Base-by-base conservation (phyloP, 2,329 filamentous ascomycete genomes). In the Exophiala sp. region DNA sequence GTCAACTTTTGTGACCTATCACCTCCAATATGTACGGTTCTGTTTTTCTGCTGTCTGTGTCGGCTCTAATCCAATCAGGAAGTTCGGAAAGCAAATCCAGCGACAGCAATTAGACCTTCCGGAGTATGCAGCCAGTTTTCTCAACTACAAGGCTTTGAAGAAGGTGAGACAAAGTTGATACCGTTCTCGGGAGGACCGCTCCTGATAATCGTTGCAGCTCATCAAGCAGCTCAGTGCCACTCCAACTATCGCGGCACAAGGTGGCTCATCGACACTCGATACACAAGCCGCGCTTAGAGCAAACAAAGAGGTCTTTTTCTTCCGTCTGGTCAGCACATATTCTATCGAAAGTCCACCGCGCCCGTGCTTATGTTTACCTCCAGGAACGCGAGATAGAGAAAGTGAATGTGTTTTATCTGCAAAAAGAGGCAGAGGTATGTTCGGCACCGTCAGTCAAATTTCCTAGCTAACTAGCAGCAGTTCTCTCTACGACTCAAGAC, bases 11-110 rank as follows among this genome's bases (percentile, higher is more conserved):
- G 47, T 48, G 35, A 34, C 40, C 34, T 45, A 39, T 34, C 38
- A 49, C 53, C 32, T 48, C 51, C 49, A 63, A 39, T 40, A 65
- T 65, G 63, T 65, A 63, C 51, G 47, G 45, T 44, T 33, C 43
- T 39, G 29, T 47, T 42, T 21, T 40, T n/a, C 47, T 54, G 6
- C 40, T 45, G 24, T 45, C 42, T 50, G 36, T 18, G 39, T 11
- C 36, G 34, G 34, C 20, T 52, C 52, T 60, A 54, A 62, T 53
- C 36, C 32, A 44, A 58, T 39, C 67, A 99, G 92, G 94, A 99
- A 99, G 83, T 99, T 99, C 78, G 94, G 94, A 73, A 99, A 99
- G 80, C 90, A 96, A 72, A 96, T 99, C 64, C 94, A 97, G 79
- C 96, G 96, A 79, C 87, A 91, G 71, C 94, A 99, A 81, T 89